A percentile compares a stretch with the other conserved stretches of the same genome.
Evolutionary conservation across 164 flowering plant genomes (phyloP).

Genomic region (Umbellularia californica): DNA sequence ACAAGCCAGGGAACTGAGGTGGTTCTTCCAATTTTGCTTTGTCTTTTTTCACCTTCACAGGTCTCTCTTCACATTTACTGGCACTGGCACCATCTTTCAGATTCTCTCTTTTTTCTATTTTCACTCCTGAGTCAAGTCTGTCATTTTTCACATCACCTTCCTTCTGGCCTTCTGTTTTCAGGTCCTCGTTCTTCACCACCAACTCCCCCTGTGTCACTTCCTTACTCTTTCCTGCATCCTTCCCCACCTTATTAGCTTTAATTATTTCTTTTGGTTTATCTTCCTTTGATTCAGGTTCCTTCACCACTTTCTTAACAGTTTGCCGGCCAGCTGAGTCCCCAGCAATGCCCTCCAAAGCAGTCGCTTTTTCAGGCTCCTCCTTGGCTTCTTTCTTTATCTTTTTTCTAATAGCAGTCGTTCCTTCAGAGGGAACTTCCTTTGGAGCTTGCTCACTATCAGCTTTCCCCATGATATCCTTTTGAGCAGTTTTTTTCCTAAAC

Average conservation of each 20-base stretch:
- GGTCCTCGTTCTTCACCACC: not conserved
- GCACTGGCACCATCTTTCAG: not conserved
- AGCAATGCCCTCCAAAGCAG: conserved; percentile 34
- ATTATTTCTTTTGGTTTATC: not conserved
- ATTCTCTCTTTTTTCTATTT: not conserved
- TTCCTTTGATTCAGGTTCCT: not conserved
- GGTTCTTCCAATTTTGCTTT: conserved; percentile 67
- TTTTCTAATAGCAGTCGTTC: conserved; percentile 21
- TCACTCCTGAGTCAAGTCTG: not conserved
- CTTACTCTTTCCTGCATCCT: not conserved
- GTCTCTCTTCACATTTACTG: not conserved
- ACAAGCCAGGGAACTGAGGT: conserved; percentile 77
- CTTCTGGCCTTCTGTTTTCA: not conserved
- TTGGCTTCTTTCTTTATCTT: conserved; percentile 64
- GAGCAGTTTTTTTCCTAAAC: conserved; percentile 33
- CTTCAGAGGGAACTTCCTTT: conserved; percentile 29
- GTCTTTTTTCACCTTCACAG: conserved; percentile 25
- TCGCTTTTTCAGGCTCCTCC: conserved; percentile 38
- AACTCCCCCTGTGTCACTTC: not conserved
- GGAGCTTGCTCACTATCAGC: conserved; percentile 22
- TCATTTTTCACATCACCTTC: not conserved
- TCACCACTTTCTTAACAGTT: conserved; percentile 8
- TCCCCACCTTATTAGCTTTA: not conserved
- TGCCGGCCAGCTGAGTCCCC: conserved; percentile 40
- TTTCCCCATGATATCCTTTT: conserved; percentile 18